A percentile compares a stretch with the other conserved stretches of the same genome.
phyloP scores from a whole-genome alignment of 129 eudicot genomes.

The Flaveria sonorensis region DNA sequence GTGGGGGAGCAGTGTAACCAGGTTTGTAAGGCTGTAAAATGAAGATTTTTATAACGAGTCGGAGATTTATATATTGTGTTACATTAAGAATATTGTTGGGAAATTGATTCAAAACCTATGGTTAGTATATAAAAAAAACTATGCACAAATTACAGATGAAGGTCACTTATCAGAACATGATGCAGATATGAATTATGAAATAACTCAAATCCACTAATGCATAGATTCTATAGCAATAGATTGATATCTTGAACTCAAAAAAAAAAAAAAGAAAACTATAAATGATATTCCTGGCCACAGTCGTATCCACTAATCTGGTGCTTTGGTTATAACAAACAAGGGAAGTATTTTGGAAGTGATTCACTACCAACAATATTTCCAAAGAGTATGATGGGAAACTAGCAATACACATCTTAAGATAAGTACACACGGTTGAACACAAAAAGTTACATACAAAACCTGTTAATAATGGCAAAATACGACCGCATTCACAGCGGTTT shows the following conservation, averaged over 20 bases:
- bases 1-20: conserved; percentile 75
- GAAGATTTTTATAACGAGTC: neutral
- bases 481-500: neutral
- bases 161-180: neutral
- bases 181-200: neutral
- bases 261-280: too few species aligned
- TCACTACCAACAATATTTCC: neutral
- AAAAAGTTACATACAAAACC: neutral
- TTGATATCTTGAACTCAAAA: too few species aligned
- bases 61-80: neutral
- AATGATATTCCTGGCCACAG: too few species aligned
- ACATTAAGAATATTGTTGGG: neutral
- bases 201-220: too few species aligned
- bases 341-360: neutral
- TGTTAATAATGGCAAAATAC: neutral
- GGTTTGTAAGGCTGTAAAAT: conserved; percentile 57
- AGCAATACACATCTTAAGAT: neutral
- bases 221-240: too few species aligned
- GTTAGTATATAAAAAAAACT: neutral
- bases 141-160: neutral
- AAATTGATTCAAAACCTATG: neutral
- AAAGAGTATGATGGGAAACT: neutral
- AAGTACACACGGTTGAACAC: neutral
- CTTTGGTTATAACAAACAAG: neutral
- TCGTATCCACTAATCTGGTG: too few species aligned